Conservation (phyloP, 441 rosid species). For the Codiaeum variegatum region DNA sequence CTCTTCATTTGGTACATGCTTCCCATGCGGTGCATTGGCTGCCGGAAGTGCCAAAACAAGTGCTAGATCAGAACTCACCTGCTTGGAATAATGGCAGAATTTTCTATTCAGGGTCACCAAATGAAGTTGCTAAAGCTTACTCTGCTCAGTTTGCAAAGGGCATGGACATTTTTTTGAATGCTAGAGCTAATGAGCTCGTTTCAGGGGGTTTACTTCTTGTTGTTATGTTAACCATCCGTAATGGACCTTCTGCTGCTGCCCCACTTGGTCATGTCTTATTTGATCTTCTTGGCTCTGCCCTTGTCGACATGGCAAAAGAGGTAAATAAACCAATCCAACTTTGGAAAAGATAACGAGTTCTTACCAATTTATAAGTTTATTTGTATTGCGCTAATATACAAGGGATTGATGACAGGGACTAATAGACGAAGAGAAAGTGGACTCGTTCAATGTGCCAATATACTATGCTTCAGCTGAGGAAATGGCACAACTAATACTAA, state of each 20-base stretch:
- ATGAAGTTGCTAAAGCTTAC: constrained; percentile 18
- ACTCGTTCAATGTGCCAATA: constrained; percentile 34
- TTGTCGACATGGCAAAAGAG: constrained; percentile 16
- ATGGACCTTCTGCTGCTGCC: constrained; percentile 12
- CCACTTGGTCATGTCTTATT: constrained; percentile 10
- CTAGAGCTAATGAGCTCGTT: constrained; percentile 28
- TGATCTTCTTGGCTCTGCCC: constrained; percentile 9
- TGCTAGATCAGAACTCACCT: constrained; percentile 17
- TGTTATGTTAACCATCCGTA: constrained; percentile 3
- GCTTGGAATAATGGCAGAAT: constrained; percentile 29
- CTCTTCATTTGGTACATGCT: constrained; percentile 26
- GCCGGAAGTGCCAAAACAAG: constrained; percentile 21
- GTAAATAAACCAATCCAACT: too few relatives aligned
- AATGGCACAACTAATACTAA: constrained; percentile 17
- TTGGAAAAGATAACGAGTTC: too few relatives aligned
- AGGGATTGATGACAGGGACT: constrained; percentile 23
- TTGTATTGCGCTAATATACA: background rate
- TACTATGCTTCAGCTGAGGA: constrained; percentile 26
- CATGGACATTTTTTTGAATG: constrained; percentile 10
- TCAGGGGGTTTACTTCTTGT: constrained; percentile 32
- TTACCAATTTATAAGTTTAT: too few relatives aligned
- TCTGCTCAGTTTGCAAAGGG: constrained; percentile 21
- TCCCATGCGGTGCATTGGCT: constrained; percentile 33
- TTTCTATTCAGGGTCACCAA: constrained; percentile 16
- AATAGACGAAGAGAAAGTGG: constrained; percentile 28